phyloP scores from a whole-genome alignment of 306 rosid species.

The Pyrus bretschneideri region DNA sequence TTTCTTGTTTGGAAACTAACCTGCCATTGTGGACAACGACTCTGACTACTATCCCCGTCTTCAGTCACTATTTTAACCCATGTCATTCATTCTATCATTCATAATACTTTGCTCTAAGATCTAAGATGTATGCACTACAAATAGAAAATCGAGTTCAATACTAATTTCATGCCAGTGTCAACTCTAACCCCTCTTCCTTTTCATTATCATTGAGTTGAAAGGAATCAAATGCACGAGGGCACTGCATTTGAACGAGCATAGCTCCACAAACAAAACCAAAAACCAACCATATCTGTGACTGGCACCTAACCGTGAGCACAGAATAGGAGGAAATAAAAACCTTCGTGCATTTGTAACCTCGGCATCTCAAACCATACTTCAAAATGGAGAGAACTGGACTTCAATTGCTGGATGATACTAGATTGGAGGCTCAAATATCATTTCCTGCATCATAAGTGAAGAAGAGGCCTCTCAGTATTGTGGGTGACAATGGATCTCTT shows the following conservation, averaged over 20 bases:
- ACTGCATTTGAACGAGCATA: conserved; percentile 7
- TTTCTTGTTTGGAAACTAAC: background rate
- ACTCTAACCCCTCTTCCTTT: background rate
- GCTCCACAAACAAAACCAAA: conserved; percentile 21
- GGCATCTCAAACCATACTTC: conserved; percentile 29
- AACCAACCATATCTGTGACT: conserved; percentile 11
- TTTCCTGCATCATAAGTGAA: conserved; percentile 53
- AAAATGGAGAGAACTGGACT: conserved; percentile 11
- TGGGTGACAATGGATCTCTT: background rate
- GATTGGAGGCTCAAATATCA: conserved; percentile 64
- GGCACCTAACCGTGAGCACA: conserved; percentile 3
- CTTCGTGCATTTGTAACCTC: conserved; percentile 23
- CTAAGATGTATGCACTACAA: conserved; percentile 1
- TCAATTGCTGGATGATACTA: conserved; percentile 28
- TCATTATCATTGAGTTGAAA: conserved; percentile 1
- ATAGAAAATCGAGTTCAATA: background rate
- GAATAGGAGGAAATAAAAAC: conserved; percentile 4
- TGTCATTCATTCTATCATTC: background rate
- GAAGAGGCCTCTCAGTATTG: background rate
- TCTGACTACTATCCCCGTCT: conserved; percentile 1
- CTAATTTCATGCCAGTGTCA: conserved; percentile 5
- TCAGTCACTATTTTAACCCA: background rate
- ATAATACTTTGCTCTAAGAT: background rate
- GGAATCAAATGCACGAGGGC: conserved; percentile 1
- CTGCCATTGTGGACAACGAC: background rate